These are phyloP conservation scores for Apiosordaria backusii DNA, from an alignment of 495 filamentous ascomycete species.

Conservation along the genomic window DNA sequence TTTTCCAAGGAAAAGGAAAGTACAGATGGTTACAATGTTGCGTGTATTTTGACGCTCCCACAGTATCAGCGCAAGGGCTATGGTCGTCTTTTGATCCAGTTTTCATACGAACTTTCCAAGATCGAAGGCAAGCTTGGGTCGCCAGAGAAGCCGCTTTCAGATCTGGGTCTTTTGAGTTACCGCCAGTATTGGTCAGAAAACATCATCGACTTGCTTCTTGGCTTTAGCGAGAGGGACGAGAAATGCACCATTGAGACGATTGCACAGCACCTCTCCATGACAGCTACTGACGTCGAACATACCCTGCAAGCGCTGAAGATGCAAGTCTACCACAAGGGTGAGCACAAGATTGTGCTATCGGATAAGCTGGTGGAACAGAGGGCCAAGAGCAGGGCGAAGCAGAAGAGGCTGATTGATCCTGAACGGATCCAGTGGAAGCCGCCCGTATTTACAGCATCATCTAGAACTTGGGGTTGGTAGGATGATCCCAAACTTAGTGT, in stretches of 20 bases:
- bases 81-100: slow-evolving; percentile 88
- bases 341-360: slow-evolving; percentile 85
- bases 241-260: slow-evolving; percentile 79
- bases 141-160: slow-evolving; percentile 93
- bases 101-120: slow-evolving; percentile 96
- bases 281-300: slow-evolving; percentile 88
- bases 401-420: slow-evolving; percentile 69
- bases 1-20: slow-evolving; percentile 98
- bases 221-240: slow-evolving; percentile 56
- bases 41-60: slow-evolving; percentile 93
- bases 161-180: slow-evolving; percentile 87
- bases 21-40: slow-evolving; percentile 93
- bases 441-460: slow-evolving; percentile 84
- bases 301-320: slow-evolving; percentile 90
- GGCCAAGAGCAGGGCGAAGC: slow-evolving; percentile 70
- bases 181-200: slow-evolving; percentile 96
- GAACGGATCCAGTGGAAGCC: slow-evolving; percentile 89
- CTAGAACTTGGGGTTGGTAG: slow-evolving; percentile 95
- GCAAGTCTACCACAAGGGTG: slow-evolving; percentile 88
- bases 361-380: slow-evolving; percentile 65
- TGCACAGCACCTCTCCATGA: slow-evolving; percentile 80
- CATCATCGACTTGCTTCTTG: slow-evolving; percentile 76
- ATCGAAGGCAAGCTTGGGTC: slow-evolving; percentile 91
- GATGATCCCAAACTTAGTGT: neutral
- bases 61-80: slow-evolving; percentile 95